phyloP scores from a whole-genome alignment of 116 monocot genomes.

The Posidonia oceanica region DNA sequence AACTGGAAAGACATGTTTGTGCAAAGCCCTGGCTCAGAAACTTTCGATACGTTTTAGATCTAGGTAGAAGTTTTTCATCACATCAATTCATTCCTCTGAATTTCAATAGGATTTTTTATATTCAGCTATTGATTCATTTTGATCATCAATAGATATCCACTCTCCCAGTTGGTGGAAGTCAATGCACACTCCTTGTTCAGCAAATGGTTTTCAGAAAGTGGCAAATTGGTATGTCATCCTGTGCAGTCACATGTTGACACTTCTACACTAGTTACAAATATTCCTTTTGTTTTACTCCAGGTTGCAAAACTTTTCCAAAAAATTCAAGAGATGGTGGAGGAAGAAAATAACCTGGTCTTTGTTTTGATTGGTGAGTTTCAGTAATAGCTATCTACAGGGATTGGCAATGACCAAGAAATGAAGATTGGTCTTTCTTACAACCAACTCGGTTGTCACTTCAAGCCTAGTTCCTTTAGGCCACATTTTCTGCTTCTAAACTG shows the following conservation, averaged over 20 bases:
- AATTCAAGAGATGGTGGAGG: constrained; percentile 98
- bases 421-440: neutral
- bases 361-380: constrained; percentile 78
- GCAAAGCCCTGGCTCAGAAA: constrained; percentile 98
- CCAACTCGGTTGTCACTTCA: neutral
- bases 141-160: constrained; percentile 49
- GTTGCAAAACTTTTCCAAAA: constrained; percentile 99
- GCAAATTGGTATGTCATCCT: constrained; percentile 63
- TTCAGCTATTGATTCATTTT: neutral
- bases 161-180: constrained; percentile 88
- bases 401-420: neutral
- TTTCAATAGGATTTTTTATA: neutral
- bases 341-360: constrained; percentile 90
- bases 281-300: constrained; percentile 20
- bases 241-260: too few relatives aligned
- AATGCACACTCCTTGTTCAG: constrained; percentile 99
- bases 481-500: too few relatives aligned
- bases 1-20: constrained; percentile 95
- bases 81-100: neutral
- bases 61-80: constrained; percentile 29
- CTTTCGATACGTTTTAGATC: constrained; percentile 89
- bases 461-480: too few relatives aligned
- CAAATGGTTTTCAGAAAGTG: constrained; percentile 99
- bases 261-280: neutral
- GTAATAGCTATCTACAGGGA: neutral